These are phyloP conservation scores for Lolium multiflorum DNA, from an alignment of 176 grass and related monocot species.

Conservation along the genomic window DNA sequence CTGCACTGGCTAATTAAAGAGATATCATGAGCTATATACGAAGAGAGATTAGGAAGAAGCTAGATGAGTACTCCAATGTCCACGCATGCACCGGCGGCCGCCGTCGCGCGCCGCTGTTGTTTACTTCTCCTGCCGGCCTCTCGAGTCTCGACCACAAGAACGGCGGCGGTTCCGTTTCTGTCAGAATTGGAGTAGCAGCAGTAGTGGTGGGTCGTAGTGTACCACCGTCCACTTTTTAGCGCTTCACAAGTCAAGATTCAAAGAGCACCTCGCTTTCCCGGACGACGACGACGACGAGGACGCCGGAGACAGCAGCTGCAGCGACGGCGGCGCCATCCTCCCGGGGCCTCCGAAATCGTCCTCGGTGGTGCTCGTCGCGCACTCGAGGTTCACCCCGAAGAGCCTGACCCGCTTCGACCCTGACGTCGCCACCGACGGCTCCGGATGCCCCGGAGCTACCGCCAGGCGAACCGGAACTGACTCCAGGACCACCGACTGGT, in stretches of 20 bases:
- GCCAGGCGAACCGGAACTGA: slow-evolving; percentile 62
- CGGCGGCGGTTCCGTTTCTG: slow-evolving; percentile 40
- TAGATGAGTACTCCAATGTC: slow-evolving; percentile 8
- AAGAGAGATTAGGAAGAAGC: slow-evolving; percentile 26
- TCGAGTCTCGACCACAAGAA: slow-evolving; percentile 10
- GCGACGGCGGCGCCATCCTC: slow-evolving; percentile 38
- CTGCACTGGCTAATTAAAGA: slow-evolving; percentile 52
- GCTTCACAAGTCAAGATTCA: slow-evolving; percentile 95
- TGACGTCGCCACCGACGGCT: slow-evolving; percentile 40
- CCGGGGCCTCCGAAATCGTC: neutral
- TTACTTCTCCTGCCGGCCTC: slow-evolving; percentile 36
- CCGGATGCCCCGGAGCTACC: neutral
- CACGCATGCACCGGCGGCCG: slow-evolving; percentile 10
- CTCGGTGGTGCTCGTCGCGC: slow-evolving; percentile 48
- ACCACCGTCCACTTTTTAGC: neutral
- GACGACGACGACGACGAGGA: slow-evolving; percentile 67
- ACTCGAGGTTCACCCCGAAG: slow-evolving; percentile 94
- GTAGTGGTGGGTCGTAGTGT: slow-evolving; percentile 30
- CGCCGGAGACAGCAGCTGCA: slow-evolving; percentile 30
- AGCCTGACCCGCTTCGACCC: slow-evolving; percentile 81
- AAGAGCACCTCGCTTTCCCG: slow-evolving; percentile 72
- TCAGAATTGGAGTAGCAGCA: slow-evolving; percentile 16
- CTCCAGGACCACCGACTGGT: slow-evolving; percentile 64
- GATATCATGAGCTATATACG: slow-evolving; percentile 57
- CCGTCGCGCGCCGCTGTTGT: slow-evolving; percentile 3